A percentile compares a stretch with the other conserved stretches of the same genome.
Evolutionary conservation across 164 flowering plant genomes (phyloP).

Genomic region (Tetracentron sinense): DNA sequence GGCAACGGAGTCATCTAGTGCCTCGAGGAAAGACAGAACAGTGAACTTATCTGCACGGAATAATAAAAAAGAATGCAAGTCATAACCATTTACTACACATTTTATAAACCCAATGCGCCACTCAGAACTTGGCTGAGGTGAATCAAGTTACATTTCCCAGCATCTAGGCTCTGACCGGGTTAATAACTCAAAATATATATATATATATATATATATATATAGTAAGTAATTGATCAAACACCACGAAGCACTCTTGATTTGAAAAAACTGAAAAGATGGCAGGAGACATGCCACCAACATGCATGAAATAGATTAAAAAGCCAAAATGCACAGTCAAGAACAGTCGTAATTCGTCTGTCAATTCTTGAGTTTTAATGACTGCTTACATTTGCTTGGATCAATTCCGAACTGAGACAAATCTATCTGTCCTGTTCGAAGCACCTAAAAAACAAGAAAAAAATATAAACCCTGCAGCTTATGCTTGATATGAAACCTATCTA

Average conservation of each 20-base stretch:
- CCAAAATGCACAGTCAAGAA: background rate
- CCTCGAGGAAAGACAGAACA: slow-evolving; percentile 88
- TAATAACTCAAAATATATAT: too few species aligned
- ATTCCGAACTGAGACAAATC: slow-evolving; percentile 94
- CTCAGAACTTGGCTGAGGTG: too few species aligned
- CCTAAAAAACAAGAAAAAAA: slow-evolving; percentile 34
- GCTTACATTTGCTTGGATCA: slow-evolving; percentile 96
- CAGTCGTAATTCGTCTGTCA: background rate
- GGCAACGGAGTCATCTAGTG: slow-evolving; percentile 84
- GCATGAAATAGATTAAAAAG: background rate
- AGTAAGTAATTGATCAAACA: too few species aligned
- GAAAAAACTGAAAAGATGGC: too few species aligned
- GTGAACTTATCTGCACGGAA: slow-evolving; percentile 70
- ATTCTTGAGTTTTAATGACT: background rate
- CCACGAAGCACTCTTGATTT: too few species aligned
- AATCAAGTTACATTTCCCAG: too few species aligned
- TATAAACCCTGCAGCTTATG: background rate
- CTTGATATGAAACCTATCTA: background rate
- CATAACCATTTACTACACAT: too few species aligned
- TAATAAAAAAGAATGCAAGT: slow-evolving; percentile 4
- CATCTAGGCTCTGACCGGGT: too few species aligned
- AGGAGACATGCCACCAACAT: too few species aligned
- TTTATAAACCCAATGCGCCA: too few species aligned
- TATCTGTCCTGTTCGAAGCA: slow-evolving; percentile 89
- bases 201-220: too few species aligned